Base-by-base conservation (phyloP, 2,329 filamentous ascomycete genomes). In the Meredithiella fracta region DNA sequence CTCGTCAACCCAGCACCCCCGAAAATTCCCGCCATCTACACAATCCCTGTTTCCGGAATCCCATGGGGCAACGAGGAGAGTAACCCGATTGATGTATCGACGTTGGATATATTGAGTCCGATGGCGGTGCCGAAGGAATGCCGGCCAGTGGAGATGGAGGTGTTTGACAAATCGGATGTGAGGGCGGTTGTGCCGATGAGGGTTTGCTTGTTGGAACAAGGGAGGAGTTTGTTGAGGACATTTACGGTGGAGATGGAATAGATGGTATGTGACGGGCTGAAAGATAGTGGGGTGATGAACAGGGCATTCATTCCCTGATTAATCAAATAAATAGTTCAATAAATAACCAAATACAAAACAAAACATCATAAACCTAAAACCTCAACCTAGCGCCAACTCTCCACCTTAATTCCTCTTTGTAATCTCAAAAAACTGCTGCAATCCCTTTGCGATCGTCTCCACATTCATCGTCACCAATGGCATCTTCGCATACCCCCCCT, bases 391-490 rank as follows among this genome's bases (percentile, higher is more conserved):
- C 23, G 11, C 15, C 44, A n/a, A 14, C 20, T 25, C 7, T 8
- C 9, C 22, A 8, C 44, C 22, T 25, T 20, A 49, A 8, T 70
- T 70, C 51, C 69, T 78, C 65, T 81, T 83, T 7, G 80, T 83
- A 59, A 85, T 82, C 63, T 83, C 77, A 63, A 92, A 92, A 60
- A 92, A 87, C 65, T 89, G 80, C 40, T 81, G 80, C 64, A 94
- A 68, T 0, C 86, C 86, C 63, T 86, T 80, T 52, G 90, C 85
- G 31, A 90, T 83, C 0, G 86, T 82, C 63, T 87, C 83, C 1
- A 91, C 85, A 63, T 94, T 92, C 78, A 91, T 88, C 62, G 89
- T 88, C 60, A 94, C 85, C 60, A 90, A 72, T 3, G 85, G 83
- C 72, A 91, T 87, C 72, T 86, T 86, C 65, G 89, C 84, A 62